These are phyloP conservation scores for Cinchona pubescens DNA, from an alignment of 257 asterid genomes.

Conservation along the genomic window DNA sequence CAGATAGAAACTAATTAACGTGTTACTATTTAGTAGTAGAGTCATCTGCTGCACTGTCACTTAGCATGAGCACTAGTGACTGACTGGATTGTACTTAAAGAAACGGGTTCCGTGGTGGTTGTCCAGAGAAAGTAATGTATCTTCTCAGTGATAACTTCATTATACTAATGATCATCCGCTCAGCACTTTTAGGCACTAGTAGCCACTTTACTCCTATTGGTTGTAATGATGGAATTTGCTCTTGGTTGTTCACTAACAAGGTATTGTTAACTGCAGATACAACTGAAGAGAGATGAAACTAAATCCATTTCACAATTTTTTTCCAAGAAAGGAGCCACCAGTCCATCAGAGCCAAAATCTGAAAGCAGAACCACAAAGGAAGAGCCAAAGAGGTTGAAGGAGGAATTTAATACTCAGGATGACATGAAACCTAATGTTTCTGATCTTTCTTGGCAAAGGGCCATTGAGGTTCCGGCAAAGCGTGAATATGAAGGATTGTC, in stretches of 20 bases:
- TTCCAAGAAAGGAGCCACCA: slow-evolving; percentile 45
- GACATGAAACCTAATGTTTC: slow-evolving; percentile 16
- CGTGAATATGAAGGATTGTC: slow-evolving; percentile 33
- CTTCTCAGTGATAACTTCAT: not conserved
- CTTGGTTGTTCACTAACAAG: not conserved
- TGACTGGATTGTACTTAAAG: not conserved
- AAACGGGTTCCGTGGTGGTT: too few relatives aligned
- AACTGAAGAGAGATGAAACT: slow-evolving; percentile 59
- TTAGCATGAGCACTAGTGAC: not conserved
- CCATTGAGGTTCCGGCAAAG: slow-evolving; percentile 25
- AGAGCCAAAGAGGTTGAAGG: slow-evolving; percentile 39
- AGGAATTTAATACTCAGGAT: slow-evolving; percentile 32
- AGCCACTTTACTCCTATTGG: not conserved
- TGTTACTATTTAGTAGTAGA: too few relatives aligned
- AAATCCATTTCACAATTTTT: slow-evolving; percentile 73
- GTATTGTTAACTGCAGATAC: slow-evolving; percentile 33
- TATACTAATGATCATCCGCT: not conserved
- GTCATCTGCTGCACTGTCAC: not conserved
- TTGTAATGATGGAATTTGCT: not conserved
- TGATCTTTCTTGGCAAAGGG: slow-evolving; percentile 15
- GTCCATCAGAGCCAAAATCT: slow-evolving; percentile 27
- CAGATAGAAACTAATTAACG: not conserved
- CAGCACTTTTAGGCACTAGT: not conserved
- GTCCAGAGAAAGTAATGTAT: not conserved
- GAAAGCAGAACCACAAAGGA: slow-evolving; percentile 27